phyloP scores from a whole-genome alignment of 139 green algal species.

The Chlorella sp. region DNA sequence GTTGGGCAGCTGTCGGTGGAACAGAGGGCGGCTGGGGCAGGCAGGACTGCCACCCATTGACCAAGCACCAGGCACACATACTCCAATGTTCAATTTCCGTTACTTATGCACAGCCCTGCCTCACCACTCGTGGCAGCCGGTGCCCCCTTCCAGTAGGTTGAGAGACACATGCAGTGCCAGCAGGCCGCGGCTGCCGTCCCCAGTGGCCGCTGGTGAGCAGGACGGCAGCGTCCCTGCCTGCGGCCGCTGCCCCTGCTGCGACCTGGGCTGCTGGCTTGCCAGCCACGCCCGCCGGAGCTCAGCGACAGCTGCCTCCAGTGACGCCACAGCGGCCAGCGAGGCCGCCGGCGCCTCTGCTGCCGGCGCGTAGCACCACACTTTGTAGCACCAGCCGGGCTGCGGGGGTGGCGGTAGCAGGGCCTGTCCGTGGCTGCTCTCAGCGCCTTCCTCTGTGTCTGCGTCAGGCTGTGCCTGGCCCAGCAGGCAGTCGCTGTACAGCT shows the following conservation, averaged over 20 bases:
- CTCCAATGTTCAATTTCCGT: no score
- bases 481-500: conserved; percentile 31
- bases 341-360: neutral
- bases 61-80: no score
- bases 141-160: conserved; percentile 79
- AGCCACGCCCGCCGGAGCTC: neutral
- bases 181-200: conserved; percentile 31
- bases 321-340: neutral
- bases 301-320: neutral
- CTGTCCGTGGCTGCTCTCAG: neutral
- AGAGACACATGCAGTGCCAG: conserved; percentile 53
- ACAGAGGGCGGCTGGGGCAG: no score
- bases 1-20: no score
- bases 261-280: neutral
- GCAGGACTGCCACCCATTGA: no score
- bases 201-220: neutral
- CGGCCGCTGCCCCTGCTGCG: neutral
- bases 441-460: neutral
- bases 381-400: conserved; percentile 27
- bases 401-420: neutral
- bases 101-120: neutral
- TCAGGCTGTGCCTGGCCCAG: neutral
- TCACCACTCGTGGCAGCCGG: conserved; percentile 66
- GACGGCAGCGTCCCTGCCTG: no score
- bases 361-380: conserved; percentile 29